A percentile compares a stretch with the other conserved stretches of the same genome.
Evolutionary conservation across 768 basidiomycete genomes (phyloP).

Genomic region (Roridomyces roridus): DNA sequence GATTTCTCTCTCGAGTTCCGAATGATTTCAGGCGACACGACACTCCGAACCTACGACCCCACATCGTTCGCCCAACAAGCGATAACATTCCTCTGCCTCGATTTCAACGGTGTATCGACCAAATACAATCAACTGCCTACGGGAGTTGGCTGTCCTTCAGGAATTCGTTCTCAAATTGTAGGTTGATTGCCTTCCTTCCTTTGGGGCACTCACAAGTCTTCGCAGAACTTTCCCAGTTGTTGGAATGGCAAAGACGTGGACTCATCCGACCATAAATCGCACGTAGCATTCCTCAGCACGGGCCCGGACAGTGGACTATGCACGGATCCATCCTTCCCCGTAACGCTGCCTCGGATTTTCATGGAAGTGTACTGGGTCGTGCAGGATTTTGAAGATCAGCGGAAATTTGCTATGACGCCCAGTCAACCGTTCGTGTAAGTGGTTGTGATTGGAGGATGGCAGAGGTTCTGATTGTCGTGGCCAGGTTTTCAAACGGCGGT

Average conservation of each 20-base stretch:
- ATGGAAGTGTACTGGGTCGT: slow-evolving; percentile 43
- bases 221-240: slow-evolving; percentile 26
- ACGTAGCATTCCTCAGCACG: slow-evolving; percentile 45
- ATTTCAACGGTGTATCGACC: not conserved
- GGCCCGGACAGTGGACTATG: slow-evolving; percentile 50
- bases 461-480: not conserved
- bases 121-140: not conserved
- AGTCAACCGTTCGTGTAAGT: slow-evolving; percentile 39
- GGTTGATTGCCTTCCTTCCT: not conserved
- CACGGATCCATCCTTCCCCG: slow-evolving; percentile 39
- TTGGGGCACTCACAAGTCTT: not conserved
- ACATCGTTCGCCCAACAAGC: slow-evolving; percentile 22
- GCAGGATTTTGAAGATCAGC: slow-evolving; percentile 30
- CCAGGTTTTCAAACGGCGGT: slow-evolving; percentile 34
- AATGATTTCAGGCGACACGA: slow-evolving; percentile 26
- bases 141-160: not conserved
- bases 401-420: slow-evolving; percentile 31
- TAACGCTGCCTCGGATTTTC: slow-evolving; percentile 49
- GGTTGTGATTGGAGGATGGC: not conserved
- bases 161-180: slow-evolving; percentile 16
- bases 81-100: not conserved
- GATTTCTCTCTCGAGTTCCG: slow-evolving; percentile 9
- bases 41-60: slow-evolving; percentile 20
- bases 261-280: slow-evolving; percentile 45
- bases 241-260: slow-evolving; percentile 40